Conservation (phyloP, 305 asterid species). For the Fraxinus angustifolia region DNA sequence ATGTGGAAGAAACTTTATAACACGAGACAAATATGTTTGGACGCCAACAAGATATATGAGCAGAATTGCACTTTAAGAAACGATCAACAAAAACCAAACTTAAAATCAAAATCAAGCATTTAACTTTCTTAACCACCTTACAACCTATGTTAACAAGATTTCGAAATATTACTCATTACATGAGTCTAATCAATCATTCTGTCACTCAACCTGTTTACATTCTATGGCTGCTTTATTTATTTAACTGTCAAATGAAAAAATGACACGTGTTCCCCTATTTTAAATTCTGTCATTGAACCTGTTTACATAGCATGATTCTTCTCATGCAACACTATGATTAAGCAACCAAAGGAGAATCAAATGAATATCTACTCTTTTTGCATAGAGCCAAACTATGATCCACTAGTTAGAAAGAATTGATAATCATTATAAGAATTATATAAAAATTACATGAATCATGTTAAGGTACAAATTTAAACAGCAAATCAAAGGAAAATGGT, state of each 20-base stretch:
- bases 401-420: background rate
- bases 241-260: no score
- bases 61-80: background rate
- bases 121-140: background rate
- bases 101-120: background rate
- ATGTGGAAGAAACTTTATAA: background rate
- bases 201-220: no score
- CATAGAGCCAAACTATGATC: background rate
- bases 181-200: no score
- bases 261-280: background rate
- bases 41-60: background rate
- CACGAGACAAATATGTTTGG: background rate
- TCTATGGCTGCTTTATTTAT: no score
- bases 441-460: constrained; percentile 2
- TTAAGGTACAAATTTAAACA: constrained; percentile 14
- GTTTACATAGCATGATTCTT: no score
- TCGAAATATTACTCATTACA: no score
- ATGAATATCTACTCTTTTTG: background rate
- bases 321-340: background rate
- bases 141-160: no score
- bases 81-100: background rate
- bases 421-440: background rate
- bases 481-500: background rate
- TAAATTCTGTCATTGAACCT: no score
- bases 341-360: background rate